Base-by-base conservation (phyloP, 176 grass and related monocot genomes). In the Calamus simplicifolius region DNA sequence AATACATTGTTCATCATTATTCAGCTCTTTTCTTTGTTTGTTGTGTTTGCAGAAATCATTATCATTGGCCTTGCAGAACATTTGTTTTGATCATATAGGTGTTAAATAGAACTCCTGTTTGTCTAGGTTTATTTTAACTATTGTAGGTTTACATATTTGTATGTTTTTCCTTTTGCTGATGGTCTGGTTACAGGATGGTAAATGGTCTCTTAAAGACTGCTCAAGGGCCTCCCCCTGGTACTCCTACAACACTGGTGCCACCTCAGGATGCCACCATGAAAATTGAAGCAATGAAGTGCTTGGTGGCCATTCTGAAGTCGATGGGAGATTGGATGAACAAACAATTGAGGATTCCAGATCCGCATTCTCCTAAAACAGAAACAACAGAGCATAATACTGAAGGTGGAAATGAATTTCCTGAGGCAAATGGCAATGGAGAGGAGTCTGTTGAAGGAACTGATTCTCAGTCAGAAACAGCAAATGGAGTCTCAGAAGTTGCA, bases 261-360 rank as follows among this genome's bases (percentile, higher is more conserved):
- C 81, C 87, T 60, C 87, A 98, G 78, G 88, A 98, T 69, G 66
- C 75, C 5, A 78, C 81, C 38, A 98, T 98, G 93, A 98, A 98
- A 77, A 85, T 76, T 74, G 93, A 92, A 85, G 87, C 93, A 21
- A 92, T 98, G 93, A 98, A 92, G 82, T 92, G 87, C 67, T 83
- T 98, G 64, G 88, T 98, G 27, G 81, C 93, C 61, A 98, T 98
- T 67, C 78, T 98, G 58, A 98, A 76, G 80, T 98, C 93, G 43
- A 98, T 98, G 93, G 93, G 93, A 58, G 93, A 98, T 83, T 98
- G 93, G 93, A 92, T 98, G 93, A 98, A 98, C 76, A 98, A 92
- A 73, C 93, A 98, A 61, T 77, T 98, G 63, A 78, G 87, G 19
- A 92, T 98, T 82, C 84, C 87, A 58, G 87, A 81, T 78, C 69